Evolutionary conservation across 306 rosid species (phyloP), one percentile per base, ranked within the genome.

Genomic region (Casuarina equisetifolia): DNA sequence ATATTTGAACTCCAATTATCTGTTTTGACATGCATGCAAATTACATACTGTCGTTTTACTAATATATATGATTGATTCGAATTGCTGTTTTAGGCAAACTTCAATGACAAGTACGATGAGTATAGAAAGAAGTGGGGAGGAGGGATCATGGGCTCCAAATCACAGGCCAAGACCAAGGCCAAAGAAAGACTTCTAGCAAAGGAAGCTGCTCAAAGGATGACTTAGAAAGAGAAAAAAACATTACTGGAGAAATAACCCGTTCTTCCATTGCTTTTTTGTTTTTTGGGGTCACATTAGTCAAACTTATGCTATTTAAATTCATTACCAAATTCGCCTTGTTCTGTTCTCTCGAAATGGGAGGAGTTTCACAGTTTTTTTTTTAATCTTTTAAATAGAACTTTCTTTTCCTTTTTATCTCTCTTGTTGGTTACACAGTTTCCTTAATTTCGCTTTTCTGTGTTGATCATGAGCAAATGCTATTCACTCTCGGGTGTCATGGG

Each of bases 81-180:
- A 40, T 53, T 70, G 17, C 66, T 44, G 4, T 58, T 63, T 45
- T 73, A 92, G 97, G 97, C 97, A 0, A 92, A 92, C 84, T 92
- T 92, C 86, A 92, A 90, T 2, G 95, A 90, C 76, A 92, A 88
- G 83, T 88, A 61, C 3, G 96, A 90, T 0, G 97, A 92, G 79
- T 81, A 85, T 84, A 78, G 92, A 69, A 92, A 88, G 93, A 90
- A 88, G 80, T 92, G 96, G 96, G 97, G 96, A 10, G 97, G 96
- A 25, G 97, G 97, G 5, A 84, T 92, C 78, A 92, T 92, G 96
- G 97, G 97, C 9, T 86, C 96, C 79, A 92, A 92, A 76, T 92
- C 95, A 38, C 91, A 88, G 81, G 97, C 97, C 72, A 90, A 64
- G 75, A 90, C 93, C 69, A 88, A 74, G 87, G 96, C 96, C 0